Percentiles rank a stretch among this genome's conserved stretches.
phyloP scores from a whole-genome alignment of 495 filamentous ascomycete genomes.

The Talaromyces liani region DNA sequence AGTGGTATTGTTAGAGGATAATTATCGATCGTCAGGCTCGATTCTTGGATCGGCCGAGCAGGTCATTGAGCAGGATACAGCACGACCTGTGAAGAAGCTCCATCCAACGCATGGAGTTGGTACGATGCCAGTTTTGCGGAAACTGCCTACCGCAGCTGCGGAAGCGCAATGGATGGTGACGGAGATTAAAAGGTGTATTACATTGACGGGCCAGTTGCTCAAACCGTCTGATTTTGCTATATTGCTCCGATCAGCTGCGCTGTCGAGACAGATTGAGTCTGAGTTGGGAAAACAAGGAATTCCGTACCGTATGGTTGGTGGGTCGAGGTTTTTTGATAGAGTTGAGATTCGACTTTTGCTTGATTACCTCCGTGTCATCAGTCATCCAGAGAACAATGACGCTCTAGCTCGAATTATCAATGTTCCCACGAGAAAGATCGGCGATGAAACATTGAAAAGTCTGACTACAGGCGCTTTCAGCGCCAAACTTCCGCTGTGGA shows the following conservation, averaged over 20 bases:
- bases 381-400: slow-evolving; percentile 84
- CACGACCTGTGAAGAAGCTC: slow-evolving; percentile 69
- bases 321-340: slow-evolving; percentile 86
- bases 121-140: slow-evolving; percentile 75
- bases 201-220: slow-evolving; percentile 66
- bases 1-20: slow-evolving; percentile 83
- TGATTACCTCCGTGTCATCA: slow-evolving; percentile 82
- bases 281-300: slow-evolving; percentile 81
- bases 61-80: slow-evolving; percentile 87
- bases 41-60: slow-evolving; percentile 75
- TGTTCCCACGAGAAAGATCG: slow-evolving; percentile 71
- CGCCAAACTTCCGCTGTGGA: slow-evolving; percentile 64
- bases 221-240: slow-evolving; percentile 77
- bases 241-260: slow-evolving; percentile 71
- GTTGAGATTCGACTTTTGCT: slow-evolving; percentile 82
- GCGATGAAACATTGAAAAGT: slow-evolving; percentile 70
- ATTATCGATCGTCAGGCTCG: slow-evolving; percentile 89
- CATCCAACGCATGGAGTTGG: slow-evolving; percentile 76
- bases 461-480: slow-evolving; percentile 67
- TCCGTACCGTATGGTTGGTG: slow-evolving; percentile 91
- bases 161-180: slow-evolving; percentile 87
- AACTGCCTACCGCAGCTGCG: slow-evolving; percentile 57
- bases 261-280: slow-evolving; percentile 80
- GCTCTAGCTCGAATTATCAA: slow-evolving; percentile 82
- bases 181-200: slow-evolving; percentile 67